Evolutionary conservation across 441 rosid species (phyloP).

Genomic region (Aquilaria agallochum): DNA sequence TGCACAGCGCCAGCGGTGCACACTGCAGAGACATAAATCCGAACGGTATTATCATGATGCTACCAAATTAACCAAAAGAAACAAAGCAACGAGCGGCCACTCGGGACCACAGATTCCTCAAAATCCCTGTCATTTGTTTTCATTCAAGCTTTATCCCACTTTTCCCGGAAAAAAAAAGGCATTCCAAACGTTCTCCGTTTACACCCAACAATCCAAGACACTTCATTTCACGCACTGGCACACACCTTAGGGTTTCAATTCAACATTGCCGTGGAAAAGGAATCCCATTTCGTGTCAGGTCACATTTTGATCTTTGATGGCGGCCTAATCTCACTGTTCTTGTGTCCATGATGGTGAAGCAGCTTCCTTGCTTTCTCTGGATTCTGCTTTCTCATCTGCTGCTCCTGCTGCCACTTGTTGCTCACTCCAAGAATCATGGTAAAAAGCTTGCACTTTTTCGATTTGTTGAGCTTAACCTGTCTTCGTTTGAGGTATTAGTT

Average conservation of each 20-base stretch:
- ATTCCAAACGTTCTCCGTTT: background rate
- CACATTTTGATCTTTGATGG: background rate
- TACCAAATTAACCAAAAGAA: background rate
- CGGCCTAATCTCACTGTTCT: no score
- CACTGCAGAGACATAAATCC: no score
- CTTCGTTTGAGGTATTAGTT: no score
- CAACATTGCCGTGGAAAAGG: background rate
- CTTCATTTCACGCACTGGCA: no score
- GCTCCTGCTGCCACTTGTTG: constrained; percentile 29
- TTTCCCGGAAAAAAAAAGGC: constrained; percentile 9
- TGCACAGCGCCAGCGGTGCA: no score
- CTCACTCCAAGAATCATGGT: constrained; percentile 46
- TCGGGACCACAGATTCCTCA: constrained; percentile 24
- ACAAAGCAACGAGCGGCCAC: constrained; percentile 22
- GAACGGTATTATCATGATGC: no score
- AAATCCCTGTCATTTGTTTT: constrained; percentile 16
- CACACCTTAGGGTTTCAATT: background rate
- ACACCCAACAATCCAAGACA: background rate
- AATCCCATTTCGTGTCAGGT: constrained; percentile 4
- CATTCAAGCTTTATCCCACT: constrained; percentile 11
- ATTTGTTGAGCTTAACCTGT: background rate
- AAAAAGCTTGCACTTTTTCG: constrained; percentile 1
- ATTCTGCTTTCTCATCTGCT: constrained; percentile 27
- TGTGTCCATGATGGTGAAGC: constrained; percentile 15
- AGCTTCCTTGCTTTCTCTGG: constrained; percentile 21